Evolutionary conservation across 495 filamentous ascomycete species (phyloP).

Genomic region (Paragyromitra xinjiangensis): DNA sequence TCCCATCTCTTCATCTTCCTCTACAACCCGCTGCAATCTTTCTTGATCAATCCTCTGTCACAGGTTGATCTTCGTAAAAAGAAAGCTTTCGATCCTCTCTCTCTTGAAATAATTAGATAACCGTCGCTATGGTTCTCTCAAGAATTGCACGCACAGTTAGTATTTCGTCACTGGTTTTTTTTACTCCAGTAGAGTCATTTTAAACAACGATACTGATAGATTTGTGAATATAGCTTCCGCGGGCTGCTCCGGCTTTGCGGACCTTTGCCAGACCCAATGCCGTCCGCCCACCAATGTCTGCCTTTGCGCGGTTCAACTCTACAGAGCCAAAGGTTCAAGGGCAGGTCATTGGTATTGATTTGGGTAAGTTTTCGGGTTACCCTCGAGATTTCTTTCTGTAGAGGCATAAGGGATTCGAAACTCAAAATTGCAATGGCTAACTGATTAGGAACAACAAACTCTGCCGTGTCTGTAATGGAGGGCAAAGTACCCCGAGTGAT

Average conservation of each 20-base stretch:
- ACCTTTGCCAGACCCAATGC: constrained; percentile 65
- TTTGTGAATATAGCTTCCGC: constrained; percentile 68
- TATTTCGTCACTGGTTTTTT: constrained; percentile 58
- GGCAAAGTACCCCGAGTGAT: constrained; percentile 94
- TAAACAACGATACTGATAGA: constrained; percentile 36
- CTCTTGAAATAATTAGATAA: constrained; percentile 45
- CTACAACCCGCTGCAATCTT: constrained; percentile 54
- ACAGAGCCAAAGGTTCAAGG: constrained; percentile 92
- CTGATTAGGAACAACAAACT: constrained; percentile 90
- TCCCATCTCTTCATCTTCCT: constrained; percentile 60
- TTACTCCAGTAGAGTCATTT: constrained; percentile 53
- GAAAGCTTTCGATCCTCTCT: constrained; percentile 40
- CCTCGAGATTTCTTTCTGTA: constrained; percentile 38
- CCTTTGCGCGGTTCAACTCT: constrained; percentile 80
- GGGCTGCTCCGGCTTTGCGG: constrained; percentile 67
- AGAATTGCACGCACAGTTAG: constrained; percentile 77
- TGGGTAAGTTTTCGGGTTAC: constrained; percentile 71
- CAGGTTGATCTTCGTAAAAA: constrained; percentile 65
- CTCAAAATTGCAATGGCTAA: constrained; percentile 50
- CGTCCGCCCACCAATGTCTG: constrained; percentile 65
- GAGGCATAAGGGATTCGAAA: constrained; percentile 9
- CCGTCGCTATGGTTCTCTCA: constrained; percentile 70
- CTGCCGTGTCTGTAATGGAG: constrained; percentile 97
- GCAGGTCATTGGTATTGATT: constrained; percentile 96
- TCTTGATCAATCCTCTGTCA: constrained; percentile 56